phyloP scores from a whole-genome alignment of 805 yeast species.

The Ogataea polymorpha region DNA sequence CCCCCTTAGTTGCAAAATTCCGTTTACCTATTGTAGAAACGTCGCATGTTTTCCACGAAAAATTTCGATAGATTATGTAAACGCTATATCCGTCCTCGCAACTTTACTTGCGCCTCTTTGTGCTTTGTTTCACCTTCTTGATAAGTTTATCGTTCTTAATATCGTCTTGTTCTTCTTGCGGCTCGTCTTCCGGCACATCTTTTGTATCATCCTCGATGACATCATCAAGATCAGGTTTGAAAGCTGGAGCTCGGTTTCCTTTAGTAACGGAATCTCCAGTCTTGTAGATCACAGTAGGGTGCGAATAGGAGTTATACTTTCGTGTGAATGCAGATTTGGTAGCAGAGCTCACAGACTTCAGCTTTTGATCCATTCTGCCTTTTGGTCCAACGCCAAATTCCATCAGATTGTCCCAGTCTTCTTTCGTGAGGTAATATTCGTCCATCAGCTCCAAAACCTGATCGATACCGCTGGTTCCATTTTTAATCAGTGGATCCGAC shows the following conservation, averaged over 20 bases:
- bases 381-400: slow-evolving; percentile 73
- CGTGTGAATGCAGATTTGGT: slow-evolving; percentile 85
- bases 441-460: slow-evolving; percentile 75
- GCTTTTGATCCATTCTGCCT: slow-evolving; percentile 37
- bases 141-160: slow-evolving; percentile 61
- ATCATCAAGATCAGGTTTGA: slow-evolving; percentile 64
- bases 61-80: slow-evolving; percentile 2
- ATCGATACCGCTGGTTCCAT: slow-evolving; percentile 62
- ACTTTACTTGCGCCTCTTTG: slow-evolving; percentile 11
- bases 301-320: slow-evolving; percentile 68
- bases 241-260: slow-evolving; percentile 25
- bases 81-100: neutral
- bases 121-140: slow-evolving; percentile 40
- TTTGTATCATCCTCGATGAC: slow-evolving; percentile 57
- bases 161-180: slow-evolving; percentile 45
- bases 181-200: slow-evolving; percentile 37
- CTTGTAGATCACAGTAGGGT: slow-evolving; percentile 82
- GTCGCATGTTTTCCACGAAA: neutral
- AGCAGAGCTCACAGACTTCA: slow-evolving; percentile 70
- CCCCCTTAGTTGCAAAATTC: slow-evolving; percentile 9
- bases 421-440: slow-evolving; percentile 77
- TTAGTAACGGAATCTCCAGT: slow-evolving; percentile 60
- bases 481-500: slow-evolving; percentile 51
- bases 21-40: slow-evolving; percentile 6
- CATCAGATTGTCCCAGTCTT: slow-evolving; percentile 87